phyloP scores from a whole-genome alignment of 2,329 filamentous ascomycete species.

The Trichophyton equinum region DNA sequence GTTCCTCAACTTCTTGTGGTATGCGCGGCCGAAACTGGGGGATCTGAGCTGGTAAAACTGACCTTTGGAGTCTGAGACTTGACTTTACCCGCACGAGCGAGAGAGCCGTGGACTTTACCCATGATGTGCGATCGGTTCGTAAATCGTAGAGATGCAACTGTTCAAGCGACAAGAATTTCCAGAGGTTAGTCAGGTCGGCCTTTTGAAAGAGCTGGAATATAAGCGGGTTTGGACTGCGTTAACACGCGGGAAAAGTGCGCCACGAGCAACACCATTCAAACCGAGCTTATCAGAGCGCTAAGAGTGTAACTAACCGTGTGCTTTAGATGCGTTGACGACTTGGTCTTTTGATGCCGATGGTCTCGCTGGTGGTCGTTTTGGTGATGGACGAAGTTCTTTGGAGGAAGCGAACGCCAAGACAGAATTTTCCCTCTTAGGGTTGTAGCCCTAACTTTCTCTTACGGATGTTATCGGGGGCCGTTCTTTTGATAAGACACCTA shows the following conservation, averaged over 20 bases:
- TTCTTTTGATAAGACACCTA: not conserved
- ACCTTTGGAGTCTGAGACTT: slow-evolving; percentile 58
- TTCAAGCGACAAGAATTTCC: not conserved
- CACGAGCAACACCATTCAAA: not conserved
- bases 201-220: not conserved
- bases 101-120: slow-evolving; percentile 85
- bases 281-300: not conserved
- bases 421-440: not conserved
- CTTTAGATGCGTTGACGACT: slow-evolving; percentile 4
- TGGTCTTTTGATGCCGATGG: slow-evolving; percentile 1
- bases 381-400: not conserved
- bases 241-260: not conserved
- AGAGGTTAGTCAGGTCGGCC: not conserved
- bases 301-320: not conserved
- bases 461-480: not conserved
- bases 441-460: not conserved
- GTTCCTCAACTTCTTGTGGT: not conserved
- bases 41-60: slow-evolving; percentile 7
- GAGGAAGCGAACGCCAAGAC: slow-evolving; percentile 4
- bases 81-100: slow-evolving; percentile 90
- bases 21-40: not conserved
- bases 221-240: not conserved
- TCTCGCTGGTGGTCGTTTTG: slow-evolving; percentile 1
- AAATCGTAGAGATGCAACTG: slow-evolving; percentile 8
- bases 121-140: slow-evolving; percentile 42